Percentiles rank a stretch among this genome's conserved stretches.
Evolutionary conservation across 169 alveolate genomes (phyloP).

Genomic region (Theileria equi): DNA sequence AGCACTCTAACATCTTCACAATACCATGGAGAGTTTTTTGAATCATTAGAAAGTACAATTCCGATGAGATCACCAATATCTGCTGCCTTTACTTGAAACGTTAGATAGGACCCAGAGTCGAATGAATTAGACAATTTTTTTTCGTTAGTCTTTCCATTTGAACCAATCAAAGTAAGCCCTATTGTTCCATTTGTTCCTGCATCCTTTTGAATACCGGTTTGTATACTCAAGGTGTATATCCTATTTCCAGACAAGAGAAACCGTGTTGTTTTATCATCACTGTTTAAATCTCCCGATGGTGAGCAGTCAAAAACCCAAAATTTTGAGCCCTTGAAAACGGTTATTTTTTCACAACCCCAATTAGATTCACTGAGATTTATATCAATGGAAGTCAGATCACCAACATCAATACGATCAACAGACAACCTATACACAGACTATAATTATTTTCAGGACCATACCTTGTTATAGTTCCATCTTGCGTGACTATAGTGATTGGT

Average conservation of each 20-base stretch:
- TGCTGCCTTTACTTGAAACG: constrained; percentile 78
- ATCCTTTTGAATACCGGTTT: constrained; percentile 75
- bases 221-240: constrained; percentile 69
- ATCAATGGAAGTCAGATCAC: constrained; percentile 79
- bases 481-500: constrained; percentile 64
- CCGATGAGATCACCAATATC: constrained; percentile 81
- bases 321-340: constrained; percentile 81
- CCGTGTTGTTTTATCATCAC: constrained; percentile 51
- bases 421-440: constrained; percentile 35
- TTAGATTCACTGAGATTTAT: constrained; percentile 71
- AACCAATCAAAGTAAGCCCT: constrained; percentile 72
- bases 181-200: constrained; percentile 81
- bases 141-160: constrained; percentile 74
- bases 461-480: constrained; percentile 50
- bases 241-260: constrained; percentile 66
- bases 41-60: constrained; percentile 72
- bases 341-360: constrained; percentile 86
- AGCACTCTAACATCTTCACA: constrained; percentile 76
- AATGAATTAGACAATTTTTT: constrained; percentile 72
- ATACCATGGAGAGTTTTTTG: constrained; percentile 82
- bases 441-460: constrained; percentile 22
- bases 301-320: constrained; percentile 87
- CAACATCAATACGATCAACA: constrained; percentile 76
- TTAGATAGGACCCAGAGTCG: constrained; percentile 65
- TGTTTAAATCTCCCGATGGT: constrained; percentile 67